phyloP scores from a whole-genome alignment of 2,329 filamentous ascomycete species.

The Trichoderma arundinaceum region DNA sequence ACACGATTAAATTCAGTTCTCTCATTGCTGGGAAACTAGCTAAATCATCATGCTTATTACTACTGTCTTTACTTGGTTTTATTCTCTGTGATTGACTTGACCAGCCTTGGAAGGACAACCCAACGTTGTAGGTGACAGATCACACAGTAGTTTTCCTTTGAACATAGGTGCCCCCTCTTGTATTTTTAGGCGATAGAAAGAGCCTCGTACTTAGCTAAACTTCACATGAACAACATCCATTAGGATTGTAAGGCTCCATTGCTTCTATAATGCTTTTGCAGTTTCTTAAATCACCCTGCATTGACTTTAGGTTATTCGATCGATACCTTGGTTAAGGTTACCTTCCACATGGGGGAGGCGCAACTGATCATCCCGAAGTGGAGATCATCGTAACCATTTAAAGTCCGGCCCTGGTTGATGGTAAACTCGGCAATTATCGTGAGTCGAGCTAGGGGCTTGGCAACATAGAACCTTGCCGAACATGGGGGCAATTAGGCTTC shows the following conservation, averaged over 20 bases:
- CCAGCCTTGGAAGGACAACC: not conserved
- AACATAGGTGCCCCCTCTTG: not conserved
- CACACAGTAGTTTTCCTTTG: not conserved
- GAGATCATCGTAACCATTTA: not conserved
- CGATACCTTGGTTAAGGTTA: not conserved
- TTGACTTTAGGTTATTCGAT: not conserved
- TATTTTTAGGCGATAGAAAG: no score
- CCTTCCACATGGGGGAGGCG: not conserved
- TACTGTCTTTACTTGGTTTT: not conserved
- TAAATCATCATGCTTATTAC: not conserved
- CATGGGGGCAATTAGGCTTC: not conserved
- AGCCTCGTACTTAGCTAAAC: not conserved
- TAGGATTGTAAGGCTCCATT: not conserved
- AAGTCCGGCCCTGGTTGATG: not conserved
- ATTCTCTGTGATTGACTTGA: not conserved
- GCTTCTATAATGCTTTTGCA: not conserved
- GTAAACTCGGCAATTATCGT: not conserved
- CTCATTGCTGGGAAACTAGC: not conserved
- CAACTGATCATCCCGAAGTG: constrained; percentile 11
- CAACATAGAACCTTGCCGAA: not conserved
- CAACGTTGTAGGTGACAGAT: not conserved
- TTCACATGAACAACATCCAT: not conserved
- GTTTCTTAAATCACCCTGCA: not conserved
- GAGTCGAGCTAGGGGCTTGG: not conserved
- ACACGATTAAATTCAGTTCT: not conserved